A percentile compares a stretch with the other conserved stretches of the same genome.
These are phyloP conservation scores for Lachnellula cervina DNA, from an alignment of 2,329 filamentous ascomycete species.

Conservation along the genomic window DNA sequence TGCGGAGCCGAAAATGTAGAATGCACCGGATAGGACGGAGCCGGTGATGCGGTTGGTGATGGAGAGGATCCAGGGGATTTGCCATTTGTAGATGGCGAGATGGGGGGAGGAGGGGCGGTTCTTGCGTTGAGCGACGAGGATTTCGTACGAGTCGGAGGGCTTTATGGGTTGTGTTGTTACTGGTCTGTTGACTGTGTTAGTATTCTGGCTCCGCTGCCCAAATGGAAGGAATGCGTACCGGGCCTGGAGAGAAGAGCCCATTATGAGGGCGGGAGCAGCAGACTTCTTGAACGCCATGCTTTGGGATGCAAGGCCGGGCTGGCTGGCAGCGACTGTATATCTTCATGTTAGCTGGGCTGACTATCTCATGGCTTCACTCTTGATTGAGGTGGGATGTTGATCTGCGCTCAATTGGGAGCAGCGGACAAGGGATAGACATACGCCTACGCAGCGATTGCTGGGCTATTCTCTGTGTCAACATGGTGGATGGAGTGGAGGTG, in stretches of 20 bases:
- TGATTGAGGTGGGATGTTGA: no score
- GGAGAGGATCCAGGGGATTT: conserved; percentile 64
- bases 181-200: conserved; percentile 34
- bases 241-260: conserved; percentile 39
- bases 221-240: conserved; percentile 36
- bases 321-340: conserved; percentile 38
- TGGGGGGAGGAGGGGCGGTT: conserved; percentile 65
- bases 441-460: conserved; percentile 40
- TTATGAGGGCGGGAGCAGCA: conserved; percentile 36
- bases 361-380: no score
- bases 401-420: neutral
- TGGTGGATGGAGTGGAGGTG: conserved; percentile 23
- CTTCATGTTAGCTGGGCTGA: neutral
- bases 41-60: conserved; percentile 62
- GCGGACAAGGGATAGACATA: conserved; percentile 22
- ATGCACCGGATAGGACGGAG: conserved; percentile 50
- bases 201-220: neutral
- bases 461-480: conserved; percentile 40
- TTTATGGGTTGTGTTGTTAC: conserved; percentile 44
- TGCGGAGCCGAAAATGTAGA: conserved; percentile 63
- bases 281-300: conserved; percentile 34
- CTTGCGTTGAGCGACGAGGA: conserved; percentile 64
- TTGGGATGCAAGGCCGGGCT: conserved; percentile 38
- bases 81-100: conserved; percentile 64
- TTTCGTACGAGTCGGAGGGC: conserved; percentile 41